Percentiles rank a stretch among this genome's conserved stretches.
These are phyloP conservation scores for Penicillium roqueforti DNA, from an alignment of 495 filamentous ascomycete genomes.

Conservation along the genomic window DNA sequence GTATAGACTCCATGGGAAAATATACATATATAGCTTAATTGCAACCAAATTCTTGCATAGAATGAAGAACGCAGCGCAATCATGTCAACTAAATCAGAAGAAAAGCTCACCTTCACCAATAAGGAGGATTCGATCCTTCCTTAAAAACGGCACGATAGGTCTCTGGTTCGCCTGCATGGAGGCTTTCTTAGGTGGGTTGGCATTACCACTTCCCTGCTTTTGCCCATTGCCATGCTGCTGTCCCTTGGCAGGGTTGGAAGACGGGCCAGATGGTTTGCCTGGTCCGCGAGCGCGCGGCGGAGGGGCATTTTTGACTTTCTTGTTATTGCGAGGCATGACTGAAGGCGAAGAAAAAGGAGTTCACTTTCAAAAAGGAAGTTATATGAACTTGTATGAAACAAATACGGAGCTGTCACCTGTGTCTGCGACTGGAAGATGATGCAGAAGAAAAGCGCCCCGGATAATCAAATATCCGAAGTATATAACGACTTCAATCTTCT, in stretches of 20 bases:
- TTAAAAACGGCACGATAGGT: slow-evolving; percentile 70
- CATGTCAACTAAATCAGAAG: neutral
- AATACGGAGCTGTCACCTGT: neutral
- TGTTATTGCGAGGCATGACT: slow-evolving; percentile 8
- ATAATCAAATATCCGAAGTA: slow-evolving; percentile 24
- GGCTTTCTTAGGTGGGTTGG: slow-evolving; percentile 14
- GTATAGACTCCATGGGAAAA: neutral
- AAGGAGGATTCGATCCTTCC: slow-evolving; percentile 68
- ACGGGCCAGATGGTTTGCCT: neutral
- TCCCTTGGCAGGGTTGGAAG: neutral
- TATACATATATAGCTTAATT: neutral
- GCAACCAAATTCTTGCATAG: neutral
- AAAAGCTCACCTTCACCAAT: slow-evolving; percentile 70
- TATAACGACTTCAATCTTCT: neutral
- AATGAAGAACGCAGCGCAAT: neutral
- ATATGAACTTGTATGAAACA: neutral
- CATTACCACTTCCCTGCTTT: neutral
- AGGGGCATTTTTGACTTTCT: slow-evolving; percentile 3
- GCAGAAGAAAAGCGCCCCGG: slow-evolving; percentile 11
- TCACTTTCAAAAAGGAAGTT: neutral
- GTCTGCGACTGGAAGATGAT: neutral
- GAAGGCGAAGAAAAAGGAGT: neutral
- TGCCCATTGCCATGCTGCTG: slow-evolving; percentile 3
- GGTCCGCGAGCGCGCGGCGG: neutral
- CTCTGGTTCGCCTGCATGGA: slow-evolving; percentile 32